Evolutionary conservation across 176 grass and related monocot genomes (phyloP).

Genomic region (Avena sativa): DNA sequence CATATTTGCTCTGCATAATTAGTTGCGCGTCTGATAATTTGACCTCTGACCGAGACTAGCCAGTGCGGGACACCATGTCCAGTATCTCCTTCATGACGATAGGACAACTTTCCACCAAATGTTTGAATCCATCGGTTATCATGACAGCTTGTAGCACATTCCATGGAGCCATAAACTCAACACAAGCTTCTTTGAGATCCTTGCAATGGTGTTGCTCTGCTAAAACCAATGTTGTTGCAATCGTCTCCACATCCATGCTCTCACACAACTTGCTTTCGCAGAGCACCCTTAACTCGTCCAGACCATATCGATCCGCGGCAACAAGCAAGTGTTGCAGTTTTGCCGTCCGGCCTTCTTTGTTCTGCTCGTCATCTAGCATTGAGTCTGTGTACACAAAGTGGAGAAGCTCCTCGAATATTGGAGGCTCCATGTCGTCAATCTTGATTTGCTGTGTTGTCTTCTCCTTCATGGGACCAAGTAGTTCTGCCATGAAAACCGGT

Average conservation of each 20-base stretch:
- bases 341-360: neutral
- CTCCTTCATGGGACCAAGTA: neutral
- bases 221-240: neutral
- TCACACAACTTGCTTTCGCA: neutral
- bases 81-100: neutral
- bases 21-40: no score
- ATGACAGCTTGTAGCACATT: neutral
- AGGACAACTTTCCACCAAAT: neutral
- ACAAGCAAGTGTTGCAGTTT: neutral
- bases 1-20: no score
- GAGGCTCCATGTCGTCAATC: neutral
- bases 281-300: neutral
- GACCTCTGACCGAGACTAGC: no score
- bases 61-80: neutral
- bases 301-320: neutral
- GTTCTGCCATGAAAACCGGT: neutral
- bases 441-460: neutral
- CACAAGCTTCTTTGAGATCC: neutral
- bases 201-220: neutral
- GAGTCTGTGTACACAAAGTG: neutral
- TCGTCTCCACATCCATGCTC: neutral
- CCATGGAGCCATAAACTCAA: neutral
- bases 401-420: neutral
- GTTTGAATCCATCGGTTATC: neutral
- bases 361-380: neutral